Evolutionary conservation across 768 basidiomycete genomes (phyloP), one percentile per base, ranked within the genome.

Genomic region (Tulasnella sp.): DNA sequence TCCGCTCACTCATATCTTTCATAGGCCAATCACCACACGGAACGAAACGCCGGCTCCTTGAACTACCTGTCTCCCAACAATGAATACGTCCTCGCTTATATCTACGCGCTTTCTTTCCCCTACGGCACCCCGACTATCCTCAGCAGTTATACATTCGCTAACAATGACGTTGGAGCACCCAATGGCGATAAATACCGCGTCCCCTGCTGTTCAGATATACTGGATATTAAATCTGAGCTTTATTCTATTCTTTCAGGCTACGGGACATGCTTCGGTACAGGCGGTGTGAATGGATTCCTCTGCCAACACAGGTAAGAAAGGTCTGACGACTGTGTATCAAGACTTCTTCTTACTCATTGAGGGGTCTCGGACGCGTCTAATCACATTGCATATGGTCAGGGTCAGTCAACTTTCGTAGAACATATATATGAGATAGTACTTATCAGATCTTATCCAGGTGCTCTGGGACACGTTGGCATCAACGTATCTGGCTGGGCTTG

Each of bases 41-140:
- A 48, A 29, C 46, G 46, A 21, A 29, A 74, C 55, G 79, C 78
- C 0, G 64, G 57, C 29, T 82, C 82, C 0, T 71, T 85, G 7
- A 82, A 77, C 64, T 73, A 72, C 45, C 78, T 80, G 61, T 84
- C 83, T 0, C 73, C 82, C 0, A 78, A 76, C 17, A 84, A 84
- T 67, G 76, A 79, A 0, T 85, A 84, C 66, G 34, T 38, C 7
- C 34, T 48, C 45, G 31, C 53, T n/a, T 25, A 44, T 41, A 45
- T 49, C 56, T 58, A 34, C 48, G 25, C 46, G 12, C 56, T 58
- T n/a, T 46, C 45, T 31, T 80, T 84, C 66, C 73, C 83, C 0
- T 86, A 82, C 67, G 83, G 84, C 56, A 82, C 78, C 8, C 81
- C 82, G 0, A 78, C 80, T 0, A 69, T 86, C 51, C 73, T 85